phyloP scores from a whole-genome alignment of 306 rosid species.

The Dryas octopetala region DNA sequence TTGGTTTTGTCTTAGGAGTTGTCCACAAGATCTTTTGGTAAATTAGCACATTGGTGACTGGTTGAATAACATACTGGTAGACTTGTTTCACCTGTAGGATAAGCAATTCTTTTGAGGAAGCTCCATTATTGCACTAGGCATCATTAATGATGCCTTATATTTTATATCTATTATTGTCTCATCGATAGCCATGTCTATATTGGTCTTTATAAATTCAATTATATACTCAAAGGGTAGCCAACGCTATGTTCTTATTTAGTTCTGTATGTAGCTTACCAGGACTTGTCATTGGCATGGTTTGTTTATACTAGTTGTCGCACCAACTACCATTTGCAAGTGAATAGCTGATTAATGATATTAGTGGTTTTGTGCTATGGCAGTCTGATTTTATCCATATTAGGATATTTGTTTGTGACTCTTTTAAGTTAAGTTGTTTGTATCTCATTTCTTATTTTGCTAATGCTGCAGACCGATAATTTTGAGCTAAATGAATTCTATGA shows the following conservation, averaged over 20 bases:
- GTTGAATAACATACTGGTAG: background rate
- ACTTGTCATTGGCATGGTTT: background rate
- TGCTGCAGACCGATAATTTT: slow-evolving; percentile 65
- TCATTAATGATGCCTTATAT: background rate
- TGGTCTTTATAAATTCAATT: background rate
- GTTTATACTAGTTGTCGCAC: background rate
- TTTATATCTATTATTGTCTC: background rate
- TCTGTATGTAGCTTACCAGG: background rate
- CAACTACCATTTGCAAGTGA: background rate
- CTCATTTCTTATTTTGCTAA: slow-evolving; percentile 19
- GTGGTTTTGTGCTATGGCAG: slow-evolving; percentile 1
- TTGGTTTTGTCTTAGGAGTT: background rate
- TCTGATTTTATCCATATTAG: background rate
- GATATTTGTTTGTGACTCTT: background rate
- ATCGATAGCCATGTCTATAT: background rate
- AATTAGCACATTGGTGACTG: background rate
- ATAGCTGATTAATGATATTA: background rate
- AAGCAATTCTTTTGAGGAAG: background rate
- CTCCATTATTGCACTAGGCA: background rate
- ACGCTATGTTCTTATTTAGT: background rate
- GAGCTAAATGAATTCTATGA: slow-evolving; percentile 70
- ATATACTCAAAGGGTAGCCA: background rate
- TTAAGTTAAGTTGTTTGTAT: slow-evolving; percentile 7
- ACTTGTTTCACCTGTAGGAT: background rate
- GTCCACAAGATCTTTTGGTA: background rate